Percentiles rank a stretch among this genome's conserved stretches.
These are phyloP conservation scores for Gilbertella persicaria DNA, from an alignment of 371 early-diverging fungal genomes.

Conservation along the genomic window DNA sequence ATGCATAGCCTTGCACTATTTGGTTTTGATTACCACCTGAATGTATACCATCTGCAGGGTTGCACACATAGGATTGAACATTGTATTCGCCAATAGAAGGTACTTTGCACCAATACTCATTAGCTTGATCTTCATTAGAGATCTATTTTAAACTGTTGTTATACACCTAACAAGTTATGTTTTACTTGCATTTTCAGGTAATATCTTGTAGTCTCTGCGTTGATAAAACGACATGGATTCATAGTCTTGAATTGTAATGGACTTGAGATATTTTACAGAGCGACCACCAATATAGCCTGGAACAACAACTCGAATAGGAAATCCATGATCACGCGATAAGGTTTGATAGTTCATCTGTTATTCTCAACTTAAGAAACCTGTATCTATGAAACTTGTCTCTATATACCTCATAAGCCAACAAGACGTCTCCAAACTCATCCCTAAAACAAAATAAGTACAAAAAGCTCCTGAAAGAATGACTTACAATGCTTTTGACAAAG, in stretches of 20 bases:
- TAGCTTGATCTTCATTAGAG: conserved; percentile 41
- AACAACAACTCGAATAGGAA: conserved; percentile 81
- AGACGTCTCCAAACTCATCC: conserved; percentile 78
- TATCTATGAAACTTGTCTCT: not conserved
- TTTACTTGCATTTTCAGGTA: conserved; percentile 63
- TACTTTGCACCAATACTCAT: conserved; percentile 50
- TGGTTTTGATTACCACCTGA: not conserved
- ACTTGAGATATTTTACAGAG: conserved; percentile 79
- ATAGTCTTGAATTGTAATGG: conserved; percentile 61
- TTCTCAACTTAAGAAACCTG: not conserved
- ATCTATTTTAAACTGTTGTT: conserved; percentile 19
- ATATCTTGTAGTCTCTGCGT: conserved; percentile 81
- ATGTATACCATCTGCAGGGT: conserved; percentile 48
- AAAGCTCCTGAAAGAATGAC: conserved; percentile 3
- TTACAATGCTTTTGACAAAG: conserved; percentile 75
- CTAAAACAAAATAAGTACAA: conserved; percentile 22
- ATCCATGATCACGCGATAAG: conserved; percentile 79
- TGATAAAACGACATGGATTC: conserved; percentile 82
- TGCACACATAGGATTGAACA: conserved; percentile 68
- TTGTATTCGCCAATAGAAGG: conserved; percentile 79
- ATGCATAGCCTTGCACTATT: conserved; percentile 40
- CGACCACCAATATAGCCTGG: conserved; percentile 86
- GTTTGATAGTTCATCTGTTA: conserved; percentile 79
- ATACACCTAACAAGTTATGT: not conserved
- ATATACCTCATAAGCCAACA: conserved; percentile 72